Evolutionary conservation across 2,329 filamentous ascomycete species (phyloP).

Genomic region (Paecilomyces dactylethromorphus): DNA sequence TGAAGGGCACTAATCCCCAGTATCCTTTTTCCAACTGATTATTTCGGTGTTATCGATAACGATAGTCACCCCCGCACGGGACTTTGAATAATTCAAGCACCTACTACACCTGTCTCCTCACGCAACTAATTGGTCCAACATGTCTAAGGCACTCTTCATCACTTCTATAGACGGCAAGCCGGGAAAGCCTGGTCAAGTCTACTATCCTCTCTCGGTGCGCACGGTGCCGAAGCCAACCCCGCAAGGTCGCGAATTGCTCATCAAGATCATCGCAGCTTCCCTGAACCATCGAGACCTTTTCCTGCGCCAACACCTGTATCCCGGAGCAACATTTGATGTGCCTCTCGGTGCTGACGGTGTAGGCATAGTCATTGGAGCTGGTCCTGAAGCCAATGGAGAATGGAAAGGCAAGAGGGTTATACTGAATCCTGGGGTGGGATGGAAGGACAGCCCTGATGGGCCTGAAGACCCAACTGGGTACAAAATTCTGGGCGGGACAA

Average conservation of each 20-base stretch:
- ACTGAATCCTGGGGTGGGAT: slow-evolving; percentile 70
- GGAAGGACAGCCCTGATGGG: slow-evolving; percentile 63
- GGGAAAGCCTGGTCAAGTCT: slow-evolving; percentile 76
- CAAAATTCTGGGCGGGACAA: slow-evolving; percentile 50
- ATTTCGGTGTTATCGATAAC: not conserved
- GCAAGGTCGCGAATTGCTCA: slow-evolving; percentile 61
- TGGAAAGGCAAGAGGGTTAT: slow-evolving; percentile 67
- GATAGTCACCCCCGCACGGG: not conserved
- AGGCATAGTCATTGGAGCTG: slow-evolving; percentile 63
- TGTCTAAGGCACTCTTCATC: slow-evolving; percentile 41
- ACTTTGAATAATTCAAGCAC: not conserved
- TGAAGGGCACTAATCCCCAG: not conserved
- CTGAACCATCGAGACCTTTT: slow-evolving; percentile 96
- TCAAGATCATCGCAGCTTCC: slow-evolving; percentile 70
- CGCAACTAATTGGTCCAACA: slow-evolving; percentile 12
- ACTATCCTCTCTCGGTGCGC: slow-evolving; percentile 50
- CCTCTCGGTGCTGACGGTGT: slow-evolving; percentile 79
- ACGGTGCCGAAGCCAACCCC: slow-evolving; percentile 58
- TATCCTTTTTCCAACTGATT: not conserved
- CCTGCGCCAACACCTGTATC: slow-evolving; percentile 87
- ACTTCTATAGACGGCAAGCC: slow-evolving; percentile 54
- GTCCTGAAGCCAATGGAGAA: slow-evolving; percentile 42
- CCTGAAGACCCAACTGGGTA: slow-evolving; percentile 57
- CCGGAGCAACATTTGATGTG: slow-evolving; percentile 68
- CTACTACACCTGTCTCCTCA: not conserved